Conservation (phyloP, 1,139 yeast genomes). For the Lodderomyces pseudojiufengensis region DNA sequence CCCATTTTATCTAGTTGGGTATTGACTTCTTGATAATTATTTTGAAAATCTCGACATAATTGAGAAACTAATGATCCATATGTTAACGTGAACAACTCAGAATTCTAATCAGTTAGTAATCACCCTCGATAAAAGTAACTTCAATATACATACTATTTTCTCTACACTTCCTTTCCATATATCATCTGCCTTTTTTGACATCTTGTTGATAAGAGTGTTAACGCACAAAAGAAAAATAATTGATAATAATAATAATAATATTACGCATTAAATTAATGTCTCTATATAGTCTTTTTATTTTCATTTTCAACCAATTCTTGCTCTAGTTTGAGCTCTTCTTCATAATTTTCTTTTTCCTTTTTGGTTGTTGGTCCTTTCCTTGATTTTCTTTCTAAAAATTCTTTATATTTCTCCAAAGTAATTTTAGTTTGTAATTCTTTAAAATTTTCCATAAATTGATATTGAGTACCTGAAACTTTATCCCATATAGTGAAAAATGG, state of each 20-base stretch:
- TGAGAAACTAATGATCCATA: conserved; percentile 96
- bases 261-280: neutral
- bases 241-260: neutral
- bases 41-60: conserved; percentile 75
- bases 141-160: conserved; percentile 58
- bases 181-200: conserved; percentile 50
- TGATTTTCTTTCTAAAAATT: conserved; percentile 46
- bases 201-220: neutral
- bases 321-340: conserved; percentile 5
- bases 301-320: conserved; percentile 4
- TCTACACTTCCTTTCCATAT: conserved; percentile 89
- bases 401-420: conserved; percentile 58
- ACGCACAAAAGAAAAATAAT: no score
- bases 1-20: conserved; percentile 90
- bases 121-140: neutral
- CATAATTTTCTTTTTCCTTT: conserved; percentile 11
- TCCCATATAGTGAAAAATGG: conserved; percentile 98
- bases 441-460: conserved; percentile 61
- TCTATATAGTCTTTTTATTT: conserved; percentile 11
- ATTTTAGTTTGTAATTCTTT: conserved; percentile 53
- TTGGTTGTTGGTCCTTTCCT: conserved; percentile 19
- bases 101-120: conserved; percentile 47
- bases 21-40: conserved; percentile 77
- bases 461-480: conserved; percentile 63
- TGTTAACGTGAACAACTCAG: conserved; percentile 87